Conservation (phyloP, 2,329 filamentous ascomycete genomes). For the Bipolaris gigantea region DNA sequence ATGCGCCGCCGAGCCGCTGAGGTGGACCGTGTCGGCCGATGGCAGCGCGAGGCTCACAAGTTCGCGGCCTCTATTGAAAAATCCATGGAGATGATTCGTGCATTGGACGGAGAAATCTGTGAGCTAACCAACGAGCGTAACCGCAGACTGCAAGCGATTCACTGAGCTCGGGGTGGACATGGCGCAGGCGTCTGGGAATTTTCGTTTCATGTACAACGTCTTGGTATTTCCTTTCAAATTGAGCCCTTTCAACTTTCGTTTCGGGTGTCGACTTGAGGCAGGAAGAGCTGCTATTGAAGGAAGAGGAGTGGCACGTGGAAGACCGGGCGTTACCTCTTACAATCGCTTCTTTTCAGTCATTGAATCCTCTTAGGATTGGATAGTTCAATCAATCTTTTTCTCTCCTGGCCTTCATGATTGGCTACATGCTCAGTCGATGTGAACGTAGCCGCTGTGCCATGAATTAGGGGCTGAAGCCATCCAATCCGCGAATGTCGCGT, state of each 20-base stretch:
- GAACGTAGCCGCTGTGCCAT: conserved; percentile 45
- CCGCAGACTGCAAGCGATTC: conserved; percentile 41
- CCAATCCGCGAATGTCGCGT: conserved; percentile 47
- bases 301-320: conserved; percentile 28
- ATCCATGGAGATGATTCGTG: conserved; percentile 71
- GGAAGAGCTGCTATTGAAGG: conserved; percentile 35
- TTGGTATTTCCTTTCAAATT: conserved; percentile 30
- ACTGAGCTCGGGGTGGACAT: conserved; percentile 26
- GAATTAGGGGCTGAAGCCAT: conserved; percentile 42
- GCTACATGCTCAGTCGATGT: conserved; percentile 29
- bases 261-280: conserved; percentile 35
- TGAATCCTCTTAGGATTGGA: conserved; percentile 31
- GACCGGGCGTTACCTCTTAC: conserved; percentile 45
- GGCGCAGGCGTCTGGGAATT: conserved; percentile 32
- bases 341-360: conserved; percentile 38
- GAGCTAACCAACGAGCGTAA: conserved; percentile 62
- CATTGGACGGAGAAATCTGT: conserved; percentile 69
- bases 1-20: conserved; percentile 74
- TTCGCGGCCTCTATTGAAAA: conserved; percentile 65
- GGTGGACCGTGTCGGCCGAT: conserved; percentile 72
- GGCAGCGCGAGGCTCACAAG: conserved; percentile 69
- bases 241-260: conserved; percentile 39
- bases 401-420: conserved; percentile 33
- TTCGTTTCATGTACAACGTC: conserved; percentile 43
- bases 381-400: conserved; percentile 35